A percentile compares a stretch with the other conserved stretches of the same genome.
These are phyloP conservation scores for Cladochytrium replicatum DNA, from an alignment of 192 early-diverging fungal species.

Conservation along the genomic window DNA sequence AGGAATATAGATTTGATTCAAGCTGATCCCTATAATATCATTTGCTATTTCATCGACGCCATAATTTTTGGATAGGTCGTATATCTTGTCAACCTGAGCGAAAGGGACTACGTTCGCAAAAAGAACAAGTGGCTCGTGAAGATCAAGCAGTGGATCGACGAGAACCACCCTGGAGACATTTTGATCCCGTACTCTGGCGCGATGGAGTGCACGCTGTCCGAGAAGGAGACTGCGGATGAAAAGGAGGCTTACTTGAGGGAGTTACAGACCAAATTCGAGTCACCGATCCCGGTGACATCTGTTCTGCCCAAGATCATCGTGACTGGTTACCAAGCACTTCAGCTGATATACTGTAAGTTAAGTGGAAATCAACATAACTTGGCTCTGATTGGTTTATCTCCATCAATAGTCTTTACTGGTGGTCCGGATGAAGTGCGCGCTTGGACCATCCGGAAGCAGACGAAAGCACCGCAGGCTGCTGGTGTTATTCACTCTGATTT, in stretches of 20 bases:
- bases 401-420: constrained; percentile 65
- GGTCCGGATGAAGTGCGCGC: constrained; percentile 85
- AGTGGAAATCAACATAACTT: no score
- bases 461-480: constrained; percentile 85
- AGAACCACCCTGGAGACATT: constrained; percentile 78
- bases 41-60: constrained; percentile 11
- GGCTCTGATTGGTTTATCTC: background rate
- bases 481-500: constrained; percentile 89
- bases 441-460: constrained; percentile 78
- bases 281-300: constrained; percentile 27
- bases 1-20: no score
- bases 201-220: constrained; percentile 59
- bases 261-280: constrained; percentile 42
- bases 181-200: constrained; percentile 86
- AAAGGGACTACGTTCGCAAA: constrained; percentile 81
- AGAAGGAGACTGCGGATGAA: constrained; percentile 42
- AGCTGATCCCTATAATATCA: no score
- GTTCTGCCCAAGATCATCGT: constrained; percentile 85
- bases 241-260: constrained; percentile 54
- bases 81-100: constrained; percentile 80
- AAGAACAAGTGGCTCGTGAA: constrained; percentile 91
- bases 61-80: no score
- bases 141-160: constrained; percentile 89
- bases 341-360: constrained; percentile 70
- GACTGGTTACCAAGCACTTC: constrained; percentile 78